Base-by-base conservation (phyloP, 2,329 filamentous ascomycete species). In the Talaromyces sp. region DNA sequence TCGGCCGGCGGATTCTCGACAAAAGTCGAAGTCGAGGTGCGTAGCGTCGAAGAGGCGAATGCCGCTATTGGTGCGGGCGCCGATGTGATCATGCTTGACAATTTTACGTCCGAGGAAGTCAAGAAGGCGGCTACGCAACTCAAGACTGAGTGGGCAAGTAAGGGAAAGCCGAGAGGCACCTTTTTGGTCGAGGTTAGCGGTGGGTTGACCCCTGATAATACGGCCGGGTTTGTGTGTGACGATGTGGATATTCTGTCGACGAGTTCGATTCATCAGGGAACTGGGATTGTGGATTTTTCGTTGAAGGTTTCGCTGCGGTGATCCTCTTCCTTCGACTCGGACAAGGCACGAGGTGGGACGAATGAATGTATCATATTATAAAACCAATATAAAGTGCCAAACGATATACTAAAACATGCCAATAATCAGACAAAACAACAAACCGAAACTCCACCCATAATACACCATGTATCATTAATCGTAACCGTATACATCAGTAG, bases 221-320 rank as follows among this genome's bases (percentile, higher is more conserved):
- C 96, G 6, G 86, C 86, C 70, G 82, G 84, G 10, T 97, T 96
- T 80, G 90, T 75, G 10, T 85, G 82, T 73, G 74, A 79, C 85
- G 93, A 98, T 79, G 88, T 99, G 70, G 95, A 99, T 78, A 93
- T 99, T 70, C 89, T 98, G 71, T 97, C 93, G 50, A 97, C 94
- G 50, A 97, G 93, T 76, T 94, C 91, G 61, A 97, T 99, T 73
- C 95, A 99, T 74, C 95, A 99, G 81, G 94, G 95, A 2, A 92
- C 96, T 3, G 87, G 90, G 35, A 93, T 97, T 75, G 88, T 99
- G 54, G 95, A 99, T 78, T 98, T 97, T 76, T 97, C 93, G 5
- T 84, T 99, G 70, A 99, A 99, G 83, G 93, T 99, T 49, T 78
- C 74, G 27, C 61, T 79, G 69, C 72, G 73, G 52, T 78, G 45